Percentiles rank a stretch among this genome's conserved stretches.
Evolutionary conservation across 2,329 filamentous ascomycete species (phyloP).

Genomic region (Cladophialophora bantiana): DNA sequence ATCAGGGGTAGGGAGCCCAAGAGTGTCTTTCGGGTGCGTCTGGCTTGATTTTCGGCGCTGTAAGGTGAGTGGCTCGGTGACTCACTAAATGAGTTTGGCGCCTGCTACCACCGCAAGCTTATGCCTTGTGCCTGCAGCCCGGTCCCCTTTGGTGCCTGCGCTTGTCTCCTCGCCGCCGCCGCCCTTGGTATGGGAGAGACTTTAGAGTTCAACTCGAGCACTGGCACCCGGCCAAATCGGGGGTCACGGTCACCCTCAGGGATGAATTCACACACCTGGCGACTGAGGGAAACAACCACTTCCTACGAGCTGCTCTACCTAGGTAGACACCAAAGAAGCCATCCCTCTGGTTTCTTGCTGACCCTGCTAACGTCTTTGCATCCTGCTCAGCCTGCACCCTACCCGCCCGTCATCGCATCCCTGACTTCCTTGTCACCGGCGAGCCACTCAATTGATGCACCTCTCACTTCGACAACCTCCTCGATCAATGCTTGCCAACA

Average conservation of each 20-base stretch:
- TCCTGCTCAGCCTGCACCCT: slow-evolving; percentile 7
- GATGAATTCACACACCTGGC: slow-evolving; percentile 19
- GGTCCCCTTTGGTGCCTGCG: slow-evolving; percentile 5
- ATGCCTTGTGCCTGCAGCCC: slow-evolving; percentile 19
- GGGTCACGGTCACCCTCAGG: slow-evolving; percentile 15
- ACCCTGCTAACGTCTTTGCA: not conserved
- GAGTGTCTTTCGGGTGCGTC: not conserved
- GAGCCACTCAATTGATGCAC: slow-evolving; percentile 12
- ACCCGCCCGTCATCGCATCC: slow-evolving; percentile 16
- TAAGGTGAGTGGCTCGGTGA: slow-evolving; percentile 18
- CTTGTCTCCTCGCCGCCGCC: slow-evolving; percentile 7
- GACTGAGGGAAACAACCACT: slow-evolving; percentile 8
- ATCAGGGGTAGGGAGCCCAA: slow-evolving; percentile 4
- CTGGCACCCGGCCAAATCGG: slow-evolving; percentile 16
- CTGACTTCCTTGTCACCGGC: slow-evolving; percentile 15
- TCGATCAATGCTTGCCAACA: slow-evolving; percentile 18
- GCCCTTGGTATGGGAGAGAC: slow-evolving; percentile 13
- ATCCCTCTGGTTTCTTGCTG: slow-evolving; percentile 18
- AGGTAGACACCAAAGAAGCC: slow-evolving; percentile 11
- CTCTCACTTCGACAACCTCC: slow-evolving; percentile 16
- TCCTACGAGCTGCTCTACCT: slow-evolving; percentile 19
- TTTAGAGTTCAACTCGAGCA: not conserved
- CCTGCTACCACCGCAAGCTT: slow-evolving; percentile 13
- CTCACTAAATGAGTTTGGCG: slow-evolving; percentile 26
- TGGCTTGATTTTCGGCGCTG: not conserved